phyloP scores from a whole-genome alignment of 2,329 filamentous ascomycete genomes.

The Aspergillus ruber region DNA sequence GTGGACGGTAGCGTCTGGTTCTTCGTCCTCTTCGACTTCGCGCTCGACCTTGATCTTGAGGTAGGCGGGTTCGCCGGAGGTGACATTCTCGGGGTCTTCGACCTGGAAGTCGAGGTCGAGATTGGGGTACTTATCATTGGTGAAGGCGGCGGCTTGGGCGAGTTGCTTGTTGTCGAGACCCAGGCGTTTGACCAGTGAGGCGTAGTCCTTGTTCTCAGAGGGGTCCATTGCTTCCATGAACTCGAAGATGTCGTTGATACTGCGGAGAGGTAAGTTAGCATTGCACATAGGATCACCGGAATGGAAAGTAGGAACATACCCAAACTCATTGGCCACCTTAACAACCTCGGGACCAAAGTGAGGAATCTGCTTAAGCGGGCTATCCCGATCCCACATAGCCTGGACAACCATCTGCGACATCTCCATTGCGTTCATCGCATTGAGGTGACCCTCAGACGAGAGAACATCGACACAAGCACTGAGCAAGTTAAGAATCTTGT shows the following conservation, averaged over 20 bases:
- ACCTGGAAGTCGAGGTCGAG: constrained; percentile 85
- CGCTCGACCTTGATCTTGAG: constrained; percentile 79
- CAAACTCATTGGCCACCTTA: constrained; percentile 71
- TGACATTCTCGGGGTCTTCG: constrained; percentile 71
- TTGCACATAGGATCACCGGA: constrained; percentile 15
- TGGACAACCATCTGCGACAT: constrained; percentile 99
- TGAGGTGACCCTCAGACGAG: constrained; percentile 90
- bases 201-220: constrained; percentile 79
- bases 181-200: constrained; percentile 67
- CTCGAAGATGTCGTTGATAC: constrained; percentile 88
- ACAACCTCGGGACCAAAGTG: constrained; percentile 82
- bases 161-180: constrained; percentile 76
- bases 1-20: constrained; percentile 77
- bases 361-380: constrained; percentile 93
- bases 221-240: constrained; percentile 99
- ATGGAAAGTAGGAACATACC: constrained; percentile 45
- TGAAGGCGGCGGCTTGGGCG: constrained; percentile 84
- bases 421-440: constrained; percentile 98
- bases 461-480: constrained; percentile 92
- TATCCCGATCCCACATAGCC: constrained; percentile 98
- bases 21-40: constrained; percentile 66
- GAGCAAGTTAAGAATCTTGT: constrained; percentile 77
- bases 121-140: constrained; percentile 93
- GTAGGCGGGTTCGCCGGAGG: constrained; percentile 72
- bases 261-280: constrained; percentile 29